Conservation (phyloP, 139 green algal species). For the Zygnema circumcarinatum region DNA sequence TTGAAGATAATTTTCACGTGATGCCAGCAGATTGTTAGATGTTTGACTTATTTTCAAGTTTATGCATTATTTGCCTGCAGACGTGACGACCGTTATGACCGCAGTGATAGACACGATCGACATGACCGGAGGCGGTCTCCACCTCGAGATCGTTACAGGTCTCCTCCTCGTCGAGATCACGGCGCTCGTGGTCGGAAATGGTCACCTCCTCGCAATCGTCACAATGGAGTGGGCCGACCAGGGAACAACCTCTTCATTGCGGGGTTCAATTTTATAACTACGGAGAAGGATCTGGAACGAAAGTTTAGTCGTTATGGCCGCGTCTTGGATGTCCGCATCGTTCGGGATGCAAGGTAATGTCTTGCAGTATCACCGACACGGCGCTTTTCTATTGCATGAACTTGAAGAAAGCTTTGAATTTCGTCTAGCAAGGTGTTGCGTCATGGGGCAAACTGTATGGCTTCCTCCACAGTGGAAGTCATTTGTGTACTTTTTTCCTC, state of each 20-base stretch:
- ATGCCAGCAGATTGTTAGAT: too few species aligned
- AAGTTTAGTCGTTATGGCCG: slow-evolving; percentile 37
- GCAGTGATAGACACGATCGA: neutral
- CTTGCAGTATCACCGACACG: too few species aligned
- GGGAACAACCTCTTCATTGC: slow-evolving; percentile 52
- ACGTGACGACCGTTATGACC: neutral
- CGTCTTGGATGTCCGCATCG: slow-evolving; percentile 43
- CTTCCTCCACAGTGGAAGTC: too few species aligned
- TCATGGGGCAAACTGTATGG: too few species aligned
- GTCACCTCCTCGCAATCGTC: slow-evolving; percentile 29
- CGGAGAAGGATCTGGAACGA: slow-evolving; percentile 41
- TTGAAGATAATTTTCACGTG: too few species aligned
- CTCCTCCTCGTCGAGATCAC: neutral
- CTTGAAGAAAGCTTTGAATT: too few species aligned
- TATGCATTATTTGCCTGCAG: too few species aligned
- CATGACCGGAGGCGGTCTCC: slow-evolving; percentile 10
- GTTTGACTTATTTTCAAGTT: too few species aligned
- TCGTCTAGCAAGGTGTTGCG: too few species aligned
- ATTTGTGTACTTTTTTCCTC: too few species aligned
- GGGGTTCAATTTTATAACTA: slow-evolving; percentile 53
- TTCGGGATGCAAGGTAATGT: slow-evolving; percentile 21
- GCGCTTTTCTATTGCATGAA: neutral
- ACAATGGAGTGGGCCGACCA: slow-evolving; percentile 18
- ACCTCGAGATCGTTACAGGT: neutral
- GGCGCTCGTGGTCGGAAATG: neutral